phyloP scores from a whole-genome alignment of 768 basidiomycete genomes.

The Solioccasus polychromus region DNA sequence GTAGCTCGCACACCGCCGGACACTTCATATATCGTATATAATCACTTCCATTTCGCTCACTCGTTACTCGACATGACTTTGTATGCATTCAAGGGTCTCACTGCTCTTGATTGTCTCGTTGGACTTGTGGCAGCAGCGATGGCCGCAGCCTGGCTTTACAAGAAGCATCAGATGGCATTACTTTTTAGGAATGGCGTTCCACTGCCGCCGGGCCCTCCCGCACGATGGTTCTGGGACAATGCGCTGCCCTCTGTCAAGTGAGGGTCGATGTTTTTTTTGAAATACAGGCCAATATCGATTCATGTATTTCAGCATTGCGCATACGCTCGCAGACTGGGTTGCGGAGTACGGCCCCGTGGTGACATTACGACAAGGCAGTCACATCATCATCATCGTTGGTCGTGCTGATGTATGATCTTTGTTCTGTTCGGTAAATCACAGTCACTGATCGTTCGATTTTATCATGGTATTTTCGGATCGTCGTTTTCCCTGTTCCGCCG shows the following conservation, averaged over 20 bases:
- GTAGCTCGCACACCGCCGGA: too few relatives aligned
- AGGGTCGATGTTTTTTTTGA: not conserved
- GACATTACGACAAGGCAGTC: constrained; percentile 45
- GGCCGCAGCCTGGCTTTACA: constrained; percentile 3
- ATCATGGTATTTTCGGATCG: too few relatives aligned
- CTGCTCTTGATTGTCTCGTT: not conserved
- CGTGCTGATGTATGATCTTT: constrained; percentile 17
- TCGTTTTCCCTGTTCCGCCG: too few relatives aligned
- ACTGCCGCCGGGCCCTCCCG: constrained; percentile 27
- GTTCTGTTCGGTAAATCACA: not conserved
- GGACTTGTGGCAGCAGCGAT: not conserved
- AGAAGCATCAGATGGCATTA: not conserved
- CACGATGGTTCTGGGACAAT: constrained; percentile 25
- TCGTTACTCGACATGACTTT: not conserved
- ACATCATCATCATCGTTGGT: constrained; percentile 18
- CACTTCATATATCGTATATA: too few relatives aligned
- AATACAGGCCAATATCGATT: not conserved
- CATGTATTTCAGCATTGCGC: constrained; percentile 10
- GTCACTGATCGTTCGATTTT: not conserved
- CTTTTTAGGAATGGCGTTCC: constrained; percentile 8
- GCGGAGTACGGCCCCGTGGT: constrained; percentile 58
- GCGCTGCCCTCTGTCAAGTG: constrained; percentile 19
- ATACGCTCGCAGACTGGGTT: constrained; percentile 47
- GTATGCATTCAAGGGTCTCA: not conserved
- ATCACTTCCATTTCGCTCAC: too few relatives aligned